phyloP scores from a whole-genome alignment of 176 grass and related monocot species.

The Carex kokanica region DNA sequence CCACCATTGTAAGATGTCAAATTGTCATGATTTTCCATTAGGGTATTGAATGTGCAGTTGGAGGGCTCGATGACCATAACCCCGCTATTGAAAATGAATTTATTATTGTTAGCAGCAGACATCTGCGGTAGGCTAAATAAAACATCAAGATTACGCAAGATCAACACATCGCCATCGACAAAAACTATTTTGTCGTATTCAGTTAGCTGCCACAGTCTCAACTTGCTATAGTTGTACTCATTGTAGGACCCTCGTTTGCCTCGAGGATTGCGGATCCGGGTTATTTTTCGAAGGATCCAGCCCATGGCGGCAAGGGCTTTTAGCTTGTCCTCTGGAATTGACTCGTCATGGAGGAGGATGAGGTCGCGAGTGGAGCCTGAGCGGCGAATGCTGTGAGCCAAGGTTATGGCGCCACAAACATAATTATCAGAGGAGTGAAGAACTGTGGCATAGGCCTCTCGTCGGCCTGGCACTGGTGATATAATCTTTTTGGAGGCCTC shows the following conservation, averaged over 20 bases:
- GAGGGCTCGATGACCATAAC: constrained; percentile 90
- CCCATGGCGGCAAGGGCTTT: constrained; percentile 41
- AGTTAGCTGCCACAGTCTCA: constrained; percentile 79
- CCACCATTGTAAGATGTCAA: constrained; percentile 81
- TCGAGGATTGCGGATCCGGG: constrained; percentile 71
- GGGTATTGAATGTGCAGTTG: constrained; percentile 59
- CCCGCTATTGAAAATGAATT: constrained; percentile 64
- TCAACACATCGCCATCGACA: constrained; percentile 75
- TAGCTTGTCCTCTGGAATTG: constrained; percentile 45
- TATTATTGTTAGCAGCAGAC: constrained; percentile 53
- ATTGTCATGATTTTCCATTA: constrained; percentile 36
- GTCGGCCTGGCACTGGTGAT: background rate
- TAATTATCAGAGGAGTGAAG: constrained; percentile 94
- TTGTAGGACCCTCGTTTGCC: constrained; percentile 47
- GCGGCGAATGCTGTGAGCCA: constrained; percentile 74
- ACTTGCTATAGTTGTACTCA: constrained; percentile 98
- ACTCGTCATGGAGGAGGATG: constrained; percentile 81
- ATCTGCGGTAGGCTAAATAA: constrained; percentile 73
- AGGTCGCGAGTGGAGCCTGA: constrained; percentile 68
- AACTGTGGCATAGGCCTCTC: constrained; percentile 87
- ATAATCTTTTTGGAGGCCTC: background rate
- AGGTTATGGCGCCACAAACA: constrained; percentile 82
- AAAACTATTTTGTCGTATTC: constrained; percentile 77
- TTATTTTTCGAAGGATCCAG: constrained; percentile 46
- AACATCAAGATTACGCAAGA: constrained; percentile 66